These are phyloP conservation scores for Oxyria digyna DNA, from an alignment of 148 eudicot genomes.

Conservation along the genomic window DNA sequence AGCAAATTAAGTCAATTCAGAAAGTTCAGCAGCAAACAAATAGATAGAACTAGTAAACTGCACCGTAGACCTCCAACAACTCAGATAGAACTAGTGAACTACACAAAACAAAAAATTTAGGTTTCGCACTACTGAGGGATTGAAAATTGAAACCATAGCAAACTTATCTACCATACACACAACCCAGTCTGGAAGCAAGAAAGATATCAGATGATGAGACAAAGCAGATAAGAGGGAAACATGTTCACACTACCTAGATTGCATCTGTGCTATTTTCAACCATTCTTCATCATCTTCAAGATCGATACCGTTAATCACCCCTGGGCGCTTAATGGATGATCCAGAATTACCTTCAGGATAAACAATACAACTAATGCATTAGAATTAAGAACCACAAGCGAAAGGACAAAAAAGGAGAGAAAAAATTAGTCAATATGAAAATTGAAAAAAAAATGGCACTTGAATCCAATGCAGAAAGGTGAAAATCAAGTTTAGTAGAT, in stretches of 20 bases:
- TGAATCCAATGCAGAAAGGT: background rate
- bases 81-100: background rate
- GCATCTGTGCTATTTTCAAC: slow-evolving; percentile 55
- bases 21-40: background rate
- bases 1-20: background rate
- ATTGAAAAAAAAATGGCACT: background rate
- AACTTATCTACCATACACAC: background rate
- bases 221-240: background rate
- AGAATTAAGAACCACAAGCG: background rate
- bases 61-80: background rate
- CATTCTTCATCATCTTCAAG: slow-evolving; percentile 57
- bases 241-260: slow-evolving; percentile 43
- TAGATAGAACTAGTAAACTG: background rate
- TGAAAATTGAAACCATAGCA: background rate
- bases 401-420: background rate
- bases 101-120: too few relatives aligned
- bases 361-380: background rate
- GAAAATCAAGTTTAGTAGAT: background rate
- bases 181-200: background rate
- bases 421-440: background rate
- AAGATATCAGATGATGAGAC: background rate
- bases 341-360: slow-evolving; percentile 25
- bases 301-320: slow-evolving; percentile 21
- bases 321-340: slow-evolving; percentile 23
- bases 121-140: too few relatives aligned